Evolutionary conservation across 2,329 filamentous ascomycete species (phyloP).

Genomic region (Aurifilum marmelostoma): DNA sequence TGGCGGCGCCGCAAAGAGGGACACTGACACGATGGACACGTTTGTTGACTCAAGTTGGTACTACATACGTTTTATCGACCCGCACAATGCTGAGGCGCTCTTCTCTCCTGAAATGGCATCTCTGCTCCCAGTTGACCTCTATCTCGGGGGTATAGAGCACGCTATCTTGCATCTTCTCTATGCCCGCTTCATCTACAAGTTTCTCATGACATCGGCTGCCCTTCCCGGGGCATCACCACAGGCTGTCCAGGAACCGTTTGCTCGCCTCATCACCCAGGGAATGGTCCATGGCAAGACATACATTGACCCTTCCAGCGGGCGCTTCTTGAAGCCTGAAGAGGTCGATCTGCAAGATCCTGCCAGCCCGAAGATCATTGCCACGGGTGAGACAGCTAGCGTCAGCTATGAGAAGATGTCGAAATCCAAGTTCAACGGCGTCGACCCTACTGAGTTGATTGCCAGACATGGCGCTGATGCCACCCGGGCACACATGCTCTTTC

Average conservation of each 20-base stretch:
- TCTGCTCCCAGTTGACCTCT: constrained; percentile 79
- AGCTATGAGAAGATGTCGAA: constrained; percentile 94
- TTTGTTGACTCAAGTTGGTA: constrained; percentile 98
- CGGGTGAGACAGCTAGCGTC: constrained; percentile 60
- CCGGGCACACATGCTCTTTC: constrained; percentile 85
- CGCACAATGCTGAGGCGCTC: constrained; percentile 63
- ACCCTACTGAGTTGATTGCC: constrained; percentile 72
- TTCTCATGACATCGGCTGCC: constrained; percentile 63
- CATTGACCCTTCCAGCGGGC: constrained; percentile 72
- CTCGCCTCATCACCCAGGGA: constrained; percentile 80
- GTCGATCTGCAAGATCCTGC: constrained; percentile 64
- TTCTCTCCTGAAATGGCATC: constrained; percentile 63
- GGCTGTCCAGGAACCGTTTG: constrained; percentile 72
- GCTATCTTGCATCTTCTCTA: constrained; percentile 90
- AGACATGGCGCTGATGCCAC: constrained; percentile 83
- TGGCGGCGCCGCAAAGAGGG: constrained; percentile 69
- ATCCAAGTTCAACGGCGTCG: constrained; percentile 90
- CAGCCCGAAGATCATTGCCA: constrained; percentile 64
- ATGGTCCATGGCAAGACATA: constrained; percentile 93
- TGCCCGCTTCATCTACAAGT: constrained; percentile 88
- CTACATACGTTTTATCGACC: constrained; percentile 78
- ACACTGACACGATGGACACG: constrained; percentile 95
- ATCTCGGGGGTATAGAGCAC: constrained; percentile 87
- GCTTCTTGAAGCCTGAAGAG: constrained; percentile 77
- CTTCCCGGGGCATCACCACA: constrained; percentile 45